Conservation (phyloP, 2,329 filamentous ascomycete genomes). For the Neopestalotiopsis rosae region DNA sequence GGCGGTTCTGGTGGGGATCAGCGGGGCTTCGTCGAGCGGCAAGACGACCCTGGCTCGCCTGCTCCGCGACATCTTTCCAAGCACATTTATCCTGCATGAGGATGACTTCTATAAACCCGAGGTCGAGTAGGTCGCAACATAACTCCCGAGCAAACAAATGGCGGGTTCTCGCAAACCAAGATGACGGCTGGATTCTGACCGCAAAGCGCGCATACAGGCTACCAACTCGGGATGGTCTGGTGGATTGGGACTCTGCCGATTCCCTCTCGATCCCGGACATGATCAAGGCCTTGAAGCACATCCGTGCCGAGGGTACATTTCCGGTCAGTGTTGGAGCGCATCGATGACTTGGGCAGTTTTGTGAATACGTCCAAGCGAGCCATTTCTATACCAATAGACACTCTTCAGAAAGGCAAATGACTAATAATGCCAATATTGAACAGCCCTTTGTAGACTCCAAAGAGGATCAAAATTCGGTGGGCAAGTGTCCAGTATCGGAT, state of each 20-base stretch:
- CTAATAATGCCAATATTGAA: slow-evolving; percentile 14
- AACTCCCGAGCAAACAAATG: not conserved
- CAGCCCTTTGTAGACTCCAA: slow-evolving; percentile 58
- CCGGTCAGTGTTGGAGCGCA: slow-evolving; percentile 54
- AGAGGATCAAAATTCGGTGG: slow-evolving; percentile 68
- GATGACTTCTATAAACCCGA: slow-evolving; percentile 96
- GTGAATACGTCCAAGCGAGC: slow-evolving; percentile 16
- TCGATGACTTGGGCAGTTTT: too few species aligned
- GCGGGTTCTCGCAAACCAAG: not conserved
- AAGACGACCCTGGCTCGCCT: slow-evolving; percentile 93
- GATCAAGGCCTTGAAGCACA: slow-evolving; percentile 69
- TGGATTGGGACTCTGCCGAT: slow-evolving; percentile 92
- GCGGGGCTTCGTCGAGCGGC: slow-evolving; percentile 88
- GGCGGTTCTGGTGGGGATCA: slow-evolving; percentile 77
- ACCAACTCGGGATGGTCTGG: slow-evolving; percentile 63
- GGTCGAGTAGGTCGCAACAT: slow-evolving; percentile 53
- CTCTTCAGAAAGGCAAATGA: not conserved
- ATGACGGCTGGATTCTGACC: not conserved
- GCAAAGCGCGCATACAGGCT: slow-evolving; percentile 44
- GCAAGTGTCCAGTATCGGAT: slow-evolving; percentile 56
- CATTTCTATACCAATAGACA: not conserved
- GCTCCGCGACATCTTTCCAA: slow-evolving; percentile 80
- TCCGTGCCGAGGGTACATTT: slow-evolving; percentile 70
- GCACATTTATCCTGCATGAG: slow-evolving; percentile 84
- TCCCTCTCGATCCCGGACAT: slow-evolving; percentile 76